Percentiles rank a stretch among this genome's conserved stretches.
Conservation (phyloP, 2,329 filamentous ascomycete genomes). For the Fusarium hainanense region DNA sequence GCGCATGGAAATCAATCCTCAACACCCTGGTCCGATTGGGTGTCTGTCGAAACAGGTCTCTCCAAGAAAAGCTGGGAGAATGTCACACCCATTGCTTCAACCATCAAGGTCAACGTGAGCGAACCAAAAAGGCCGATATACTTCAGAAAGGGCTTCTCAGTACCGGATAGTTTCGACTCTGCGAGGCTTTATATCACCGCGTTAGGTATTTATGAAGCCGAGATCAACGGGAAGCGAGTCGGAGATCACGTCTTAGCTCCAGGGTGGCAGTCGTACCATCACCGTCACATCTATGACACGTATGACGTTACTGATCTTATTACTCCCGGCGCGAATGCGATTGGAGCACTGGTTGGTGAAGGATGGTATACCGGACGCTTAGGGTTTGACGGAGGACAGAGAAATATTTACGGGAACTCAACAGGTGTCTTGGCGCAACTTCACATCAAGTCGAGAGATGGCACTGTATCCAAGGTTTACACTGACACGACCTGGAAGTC, state of each 20-base stretch:
- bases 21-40: neutral
- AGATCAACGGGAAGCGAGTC: conserved; percentile 56
- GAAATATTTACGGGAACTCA: conserved; percentile 51
- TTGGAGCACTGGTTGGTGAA: conserved; percentile 57
- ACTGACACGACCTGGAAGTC: conserved; percentile 51
- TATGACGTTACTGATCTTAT: conserved; percentile 62
- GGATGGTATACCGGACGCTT: conserved; percentile 60
- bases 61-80: neutral
- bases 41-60: neutral
- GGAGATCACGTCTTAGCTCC: conserved; percentile 57
- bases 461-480: conserved; percentile 39
- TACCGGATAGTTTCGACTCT: conserved; percentile 39
- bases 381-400: conserved; percentile 28
- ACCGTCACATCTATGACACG: conserved; percentile 62
- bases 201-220: conserved; percentile 58
- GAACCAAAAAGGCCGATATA: neutral
- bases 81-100: neutral
- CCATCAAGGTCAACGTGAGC: neutral
- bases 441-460: conserved; percentile 40
- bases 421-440: conserved; percentile 53
- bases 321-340: conserved; percentile 50
- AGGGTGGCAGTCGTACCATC: conserved; percentile 63
- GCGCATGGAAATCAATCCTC: conserved; percentile 35
- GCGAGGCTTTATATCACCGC: conserved; percentile 61
- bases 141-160: conserved; percentile 51